Evolutionary conservation across 805 yeast species (phyloP).

Genomic region (Ogataea haglerorum): DNA sequence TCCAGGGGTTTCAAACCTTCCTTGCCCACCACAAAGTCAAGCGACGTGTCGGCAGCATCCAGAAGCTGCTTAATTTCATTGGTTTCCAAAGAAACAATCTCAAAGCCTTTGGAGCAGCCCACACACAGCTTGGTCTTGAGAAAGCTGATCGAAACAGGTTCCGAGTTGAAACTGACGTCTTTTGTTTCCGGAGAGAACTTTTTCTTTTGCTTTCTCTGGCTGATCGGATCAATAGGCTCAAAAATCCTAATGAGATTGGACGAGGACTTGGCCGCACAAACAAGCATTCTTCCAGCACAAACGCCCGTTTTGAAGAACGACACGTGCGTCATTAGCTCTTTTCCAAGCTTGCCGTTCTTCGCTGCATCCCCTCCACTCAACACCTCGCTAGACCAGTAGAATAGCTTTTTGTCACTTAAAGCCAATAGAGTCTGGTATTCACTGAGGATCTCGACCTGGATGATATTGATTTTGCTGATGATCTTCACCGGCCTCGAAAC

Average conservation of each 20-base stretch:
- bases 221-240: conserved; percentile 81
- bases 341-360: conserved; percentile 60
- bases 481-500: conserved; percentile 74
- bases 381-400: conserved; percentile 75
- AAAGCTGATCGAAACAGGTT: conserved; percentile 88
- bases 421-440: conserved; percentile 83
- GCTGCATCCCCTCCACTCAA: conserved; percentile 45
- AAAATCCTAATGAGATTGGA: conserved; percentile 76
- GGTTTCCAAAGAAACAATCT: conserved; percentile 81
- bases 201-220: conserved; percentile 60
- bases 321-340: conserved; percentile 82
- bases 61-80: conserved; percentile 83
- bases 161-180: conserved; percentile 80
- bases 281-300: conserved; percentile 82
- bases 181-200: conserved; percentile 63
- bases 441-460: conserved; percentile 87
- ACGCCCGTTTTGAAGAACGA: conserved; percentile 90
- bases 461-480: conserved; percentile 69
- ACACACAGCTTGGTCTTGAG: conserved; percentile 85
- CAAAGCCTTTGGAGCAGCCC: conserved; percentile 96
- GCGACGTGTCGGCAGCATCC: conserved; percentile 97
- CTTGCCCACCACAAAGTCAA: conserved; percentile 85
- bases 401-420: conserved; percentile 75
- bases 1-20: conserved; percentile 87
- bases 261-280: conserved; percentile 86